A percentile compares a stretch with the other conserved stretches of the same genome.
phyloP scores from a whole-genome alignment of 106 monocot genomes.

The Dendrobium chrysotoxum region DNA sequence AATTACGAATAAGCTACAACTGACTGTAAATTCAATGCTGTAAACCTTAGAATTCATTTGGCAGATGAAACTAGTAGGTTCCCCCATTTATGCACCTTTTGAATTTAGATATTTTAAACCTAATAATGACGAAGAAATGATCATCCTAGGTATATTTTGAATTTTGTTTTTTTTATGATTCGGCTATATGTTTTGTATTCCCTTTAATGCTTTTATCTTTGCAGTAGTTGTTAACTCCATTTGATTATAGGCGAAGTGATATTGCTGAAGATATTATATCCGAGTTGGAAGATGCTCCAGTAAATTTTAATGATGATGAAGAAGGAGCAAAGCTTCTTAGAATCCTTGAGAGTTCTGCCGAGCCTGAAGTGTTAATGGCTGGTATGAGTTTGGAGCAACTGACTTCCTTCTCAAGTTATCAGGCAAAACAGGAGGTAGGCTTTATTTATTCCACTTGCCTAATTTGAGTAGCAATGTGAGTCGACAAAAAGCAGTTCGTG shows the following conservation, averaged over 20 bases:
- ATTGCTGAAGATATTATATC: slow-evolving; percentile 64
- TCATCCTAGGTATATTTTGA: not conserved
- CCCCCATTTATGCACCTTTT: not conserved
- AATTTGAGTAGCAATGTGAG: not conserved
- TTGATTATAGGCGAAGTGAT: slow-evolving; percentile 40
- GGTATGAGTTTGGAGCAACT: slow-evolving; percentile 87
- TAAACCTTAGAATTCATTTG: not conserved
- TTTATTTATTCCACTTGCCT: slow-evolving; percentile 1
- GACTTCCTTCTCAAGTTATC: slow-evolving; percentile 53
- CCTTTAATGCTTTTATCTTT: not conserved
- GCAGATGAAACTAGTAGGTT: not conserved
- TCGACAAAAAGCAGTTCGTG: not conserved
- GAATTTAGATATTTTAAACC: not conserved
- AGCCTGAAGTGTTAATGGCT: slow-evolving; percentile 87
- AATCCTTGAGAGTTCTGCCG: slow-evolving; percentile 68
- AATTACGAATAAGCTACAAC: not conserved
- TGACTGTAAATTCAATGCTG: not conserved
- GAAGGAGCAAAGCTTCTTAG: slow-evolving; percentile 75
- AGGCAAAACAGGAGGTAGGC: slow-evolving; percentile 61
- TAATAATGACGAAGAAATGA: not conserved
- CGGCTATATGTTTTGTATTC: not conserved
- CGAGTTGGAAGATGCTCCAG: slow-evolving; percentile 32
- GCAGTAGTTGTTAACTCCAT: slow-evolving; percentile 8
- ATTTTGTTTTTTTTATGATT: not conserved
- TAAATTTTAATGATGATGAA: slow-evolving; percentile 39